Evolutionary conservation across 805 yeast species (phyloP).

Genomic region (Tetrapisispora phaffii): DNA sequence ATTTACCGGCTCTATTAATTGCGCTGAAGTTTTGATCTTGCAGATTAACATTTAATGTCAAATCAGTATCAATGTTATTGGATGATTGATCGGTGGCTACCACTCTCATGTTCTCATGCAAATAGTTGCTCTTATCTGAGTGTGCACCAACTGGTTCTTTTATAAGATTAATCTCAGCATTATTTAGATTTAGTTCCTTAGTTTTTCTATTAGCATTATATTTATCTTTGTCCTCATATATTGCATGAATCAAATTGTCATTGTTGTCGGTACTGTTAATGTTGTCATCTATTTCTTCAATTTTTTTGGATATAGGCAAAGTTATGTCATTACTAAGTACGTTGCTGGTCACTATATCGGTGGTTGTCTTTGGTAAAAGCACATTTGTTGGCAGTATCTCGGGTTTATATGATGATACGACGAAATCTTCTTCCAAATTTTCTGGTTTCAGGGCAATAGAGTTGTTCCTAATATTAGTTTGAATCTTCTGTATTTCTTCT

Average conservation of each 20-base stretch:
- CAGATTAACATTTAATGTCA: background rate
- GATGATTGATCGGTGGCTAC: background rate
- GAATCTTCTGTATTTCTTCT: background rate
- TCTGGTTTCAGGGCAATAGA: background rate
- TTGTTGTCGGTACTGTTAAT: background rate
- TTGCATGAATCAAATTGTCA: background rate
- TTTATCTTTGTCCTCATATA: background rate
- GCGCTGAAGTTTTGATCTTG: background rate
- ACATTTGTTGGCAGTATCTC: slow-evolving; percentile 21
- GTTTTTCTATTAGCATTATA: background rate
- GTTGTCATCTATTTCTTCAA: background rate
- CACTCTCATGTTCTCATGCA: background rate
- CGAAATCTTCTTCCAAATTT: background rate
- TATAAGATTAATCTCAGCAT: too few species aligned
- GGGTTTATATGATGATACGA: slow-evolving; percentile 3
- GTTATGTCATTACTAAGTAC: slow-evolving; percentile 18
- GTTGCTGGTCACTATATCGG: slow-evolving; percentile 24
- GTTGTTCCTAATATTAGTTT: background rate
- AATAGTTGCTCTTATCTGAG: background rate
- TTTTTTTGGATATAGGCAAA: background rate
- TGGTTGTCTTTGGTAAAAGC: slow-evolving; percentile 21
- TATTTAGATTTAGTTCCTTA: background rate
- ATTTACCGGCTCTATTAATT: background rate
- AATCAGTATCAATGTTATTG: background rate
- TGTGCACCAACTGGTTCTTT: background rate